Base-by-base conservation (phyloP, 2,329 filamentous ascomycete species). In the Didymellaceae sp. region DNA sequence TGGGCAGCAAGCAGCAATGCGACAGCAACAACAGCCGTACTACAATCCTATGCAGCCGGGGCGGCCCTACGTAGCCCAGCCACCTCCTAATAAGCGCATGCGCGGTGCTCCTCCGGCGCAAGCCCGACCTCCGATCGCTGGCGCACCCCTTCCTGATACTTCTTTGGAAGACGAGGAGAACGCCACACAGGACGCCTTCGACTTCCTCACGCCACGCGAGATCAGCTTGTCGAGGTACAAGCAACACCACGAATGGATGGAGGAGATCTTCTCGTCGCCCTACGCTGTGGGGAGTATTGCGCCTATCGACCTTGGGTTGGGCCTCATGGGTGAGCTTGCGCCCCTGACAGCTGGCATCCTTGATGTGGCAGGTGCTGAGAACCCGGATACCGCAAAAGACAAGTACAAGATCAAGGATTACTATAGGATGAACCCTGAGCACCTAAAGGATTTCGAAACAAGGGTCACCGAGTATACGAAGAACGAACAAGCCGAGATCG, bases 241-340 rank as follows among this genome's bases (percentile, higher is more conserved):
- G 70, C 91, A 97, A 68, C 95, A 99, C 65, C 93, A 99, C 66
- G 91, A 96, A 72, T 97, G 93, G 94, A 96, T 99, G 90, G 94
- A 97, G 68, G 93, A 99, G 74, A 87, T 99, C 21, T 83, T 97
- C 45, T 90, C 89, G 1, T 97, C 93, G 1, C 91, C 92, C 0
- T 97, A 96, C 68, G 82, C 88, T 18, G 88, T 93, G 55, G 83
- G 83, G 40, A 90, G 95, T 68, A 96, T 99, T 50, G 85, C 87
- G 7, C 91, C 93, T 0, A 85, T 91, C 2, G 92, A 96, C 68
- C 83, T 97, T 25, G 91, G 91, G 1, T 78, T 97, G 8, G 94
- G 94, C 4, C 82, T 80, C 9, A 78, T 78, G 74, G 94, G 94
- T 28, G 89, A 92, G 72, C 80, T 99, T 16, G 86, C 89, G 18